These are phyloP conservation scores for Aegle marmelos DNA, from an alignment of 345 rosid genomes.

Conservation along the genomic window DNA sequence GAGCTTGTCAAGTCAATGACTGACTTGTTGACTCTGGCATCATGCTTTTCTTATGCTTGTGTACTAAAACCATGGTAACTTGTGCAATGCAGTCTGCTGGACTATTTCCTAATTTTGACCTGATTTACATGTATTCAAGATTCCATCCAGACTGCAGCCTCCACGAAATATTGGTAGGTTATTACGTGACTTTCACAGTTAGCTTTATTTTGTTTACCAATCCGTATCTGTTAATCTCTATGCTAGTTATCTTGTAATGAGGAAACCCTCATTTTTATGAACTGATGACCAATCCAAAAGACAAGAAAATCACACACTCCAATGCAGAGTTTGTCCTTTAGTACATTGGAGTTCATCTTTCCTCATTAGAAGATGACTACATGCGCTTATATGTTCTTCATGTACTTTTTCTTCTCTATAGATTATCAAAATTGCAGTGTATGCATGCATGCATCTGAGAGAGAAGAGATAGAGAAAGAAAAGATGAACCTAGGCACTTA, in stretches of 20 bases:
- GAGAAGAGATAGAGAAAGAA: too few species aligned
- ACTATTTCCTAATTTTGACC: conserved; percentile 78
- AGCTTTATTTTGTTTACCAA: not conserved
- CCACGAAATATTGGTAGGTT: conserved; percentile 61
- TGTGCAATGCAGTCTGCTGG: conserved; percentile 69
- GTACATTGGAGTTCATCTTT: too few species aligned
- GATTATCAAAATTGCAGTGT: too few species aligned
- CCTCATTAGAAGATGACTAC: too few species aligned
- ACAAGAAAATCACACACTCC: too few species aligned
- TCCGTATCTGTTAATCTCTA: not conserved
- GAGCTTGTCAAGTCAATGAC: not conserved
- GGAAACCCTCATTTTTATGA: too few species aligned
- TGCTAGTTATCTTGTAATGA: not conserved
- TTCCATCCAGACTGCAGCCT: conserved; percentile 58
- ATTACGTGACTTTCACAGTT: not conserved
- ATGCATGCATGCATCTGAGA: not conserved
- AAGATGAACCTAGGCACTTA: too few species aligned
- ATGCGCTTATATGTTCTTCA: too few species aligned
- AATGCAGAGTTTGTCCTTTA: too few species aligned
- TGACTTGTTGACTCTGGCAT: not conserved
- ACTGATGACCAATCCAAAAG: too few species aligned
- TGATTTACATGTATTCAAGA: conserved; percentile 67
- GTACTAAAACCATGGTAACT: conserved; percentile 24
- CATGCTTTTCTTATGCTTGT: not conserved
- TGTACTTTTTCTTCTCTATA: too few species aligned